Conservation (phyloP, 768 basidiomycete species). For the Polyporus arcularius region DNA sequence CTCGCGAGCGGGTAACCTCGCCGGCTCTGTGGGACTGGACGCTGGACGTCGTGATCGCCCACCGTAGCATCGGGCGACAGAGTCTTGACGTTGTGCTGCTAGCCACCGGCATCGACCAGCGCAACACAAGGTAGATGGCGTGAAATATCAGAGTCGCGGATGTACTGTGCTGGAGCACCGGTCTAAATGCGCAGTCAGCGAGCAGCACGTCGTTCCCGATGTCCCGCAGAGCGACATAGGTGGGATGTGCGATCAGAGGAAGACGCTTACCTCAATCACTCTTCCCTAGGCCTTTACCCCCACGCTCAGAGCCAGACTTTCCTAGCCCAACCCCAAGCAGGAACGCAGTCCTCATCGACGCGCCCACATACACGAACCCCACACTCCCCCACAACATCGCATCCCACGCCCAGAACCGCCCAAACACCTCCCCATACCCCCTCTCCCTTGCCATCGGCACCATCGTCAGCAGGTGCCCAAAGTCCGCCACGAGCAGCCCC, state of each 20-base stretch:
- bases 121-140: too few relatives aligned
- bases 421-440: constrained; percentile 37
- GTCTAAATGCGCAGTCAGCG: too few relatives aligned
- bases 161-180: too few relatives aligned
- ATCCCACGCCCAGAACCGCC: constrained; percentile 50
- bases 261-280: neutral
- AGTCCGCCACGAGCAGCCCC: constrained; percentile 48
- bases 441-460: constrained; percentile 39
- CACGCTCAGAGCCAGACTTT: neutral
- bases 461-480: constrained; percentile 50
- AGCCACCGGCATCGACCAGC: too few relatives aligned
- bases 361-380: constrained; percentile 53
- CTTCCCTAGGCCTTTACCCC: neutral
- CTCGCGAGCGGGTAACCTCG: too few relatives aligned
- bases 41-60: too few relatives aligned
- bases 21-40: too few relatives aligned
- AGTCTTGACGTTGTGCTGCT: too few relatives aligned
- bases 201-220: neutral
- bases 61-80: too few relatives aligned
- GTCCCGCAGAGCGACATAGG: neutral
- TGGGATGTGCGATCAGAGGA: neutral
- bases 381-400: constrained; percentile 57
- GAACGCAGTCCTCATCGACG: constrained; percentile 45
- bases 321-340: constrained; percentile 36
- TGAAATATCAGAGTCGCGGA: too few relatives aligned